A percentile compares a stretch with the other conserved stretches of the same genome.
Evolutionary conservation across 352 stramenopile species (phyloP).

Genomic region (Pythium dissotocum): DNA sequence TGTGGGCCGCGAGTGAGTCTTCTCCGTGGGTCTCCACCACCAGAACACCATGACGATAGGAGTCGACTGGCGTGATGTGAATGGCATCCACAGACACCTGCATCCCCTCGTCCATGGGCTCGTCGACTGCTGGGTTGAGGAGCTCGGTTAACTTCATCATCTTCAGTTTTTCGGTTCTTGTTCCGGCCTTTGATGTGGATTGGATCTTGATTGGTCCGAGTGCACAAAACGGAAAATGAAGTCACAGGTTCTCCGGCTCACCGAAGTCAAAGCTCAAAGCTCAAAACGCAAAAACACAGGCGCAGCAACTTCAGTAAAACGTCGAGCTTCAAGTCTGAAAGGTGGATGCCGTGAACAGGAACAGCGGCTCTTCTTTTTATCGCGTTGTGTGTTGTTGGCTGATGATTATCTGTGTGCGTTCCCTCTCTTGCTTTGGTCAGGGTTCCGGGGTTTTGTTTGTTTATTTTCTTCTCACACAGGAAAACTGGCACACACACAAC

Average conservation of each 20-base stretch:
- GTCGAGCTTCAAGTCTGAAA: too few relatives aligned
- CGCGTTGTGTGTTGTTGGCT: not conserved
- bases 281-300: not conserved
- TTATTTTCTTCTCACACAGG: not conserved
- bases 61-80: not conserved
- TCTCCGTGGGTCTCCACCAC: slow-evolving; percentile 22
- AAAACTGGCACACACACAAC: not conserved
- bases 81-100: not conserved
- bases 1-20: slow-evolving; percentile 14
- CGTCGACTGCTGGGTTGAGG: slow-evolving; percentile 31
- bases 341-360: not conserved
- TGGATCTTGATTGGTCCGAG: slow-evolving; percentile 1
- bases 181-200: not conserved
- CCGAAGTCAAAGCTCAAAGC: slow-evolving; percentile 15
- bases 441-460: not conserved
- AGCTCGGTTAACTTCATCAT: slow-evolving; percentile 34
- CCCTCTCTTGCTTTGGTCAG: not conserved
- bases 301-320: too few relatives aligned
- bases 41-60: not conserved
- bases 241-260: slow-evolving; percentile 2
- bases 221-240: slow-evolving; percentile 6
- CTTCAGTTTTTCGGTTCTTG: not conserved
- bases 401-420: not conserved
- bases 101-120: slow-evolving; percentile 5
- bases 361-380: not conserved